Conservation (phyloP, 805 yeast genomes). For the Zygosaccharomyces gambellarensis region DNA sequence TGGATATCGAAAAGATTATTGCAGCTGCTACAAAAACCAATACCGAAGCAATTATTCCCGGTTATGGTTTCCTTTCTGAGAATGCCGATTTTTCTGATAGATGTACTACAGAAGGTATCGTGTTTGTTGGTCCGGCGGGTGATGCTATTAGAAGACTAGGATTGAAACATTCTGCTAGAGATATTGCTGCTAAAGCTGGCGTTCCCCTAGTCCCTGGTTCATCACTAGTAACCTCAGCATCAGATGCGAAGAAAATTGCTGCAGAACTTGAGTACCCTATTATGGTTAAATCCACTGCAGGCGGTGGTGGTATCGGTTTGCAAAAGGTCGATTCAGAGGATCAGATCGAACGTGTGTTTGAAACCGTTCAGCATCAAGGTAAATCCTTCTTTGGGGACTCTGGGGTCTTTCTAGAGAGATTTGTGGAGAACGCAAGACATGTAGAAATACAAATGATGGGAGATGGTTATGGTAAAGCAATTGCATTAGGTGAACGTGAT, state of each 20-base stretch:
- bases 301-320: constrained; percentile 98
- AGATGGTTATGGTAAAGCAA: constrained; percentile 89
- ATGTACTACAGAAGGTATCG: constrained; percentile 75
- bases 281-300: constrained; percentile 97
- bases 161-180: constrained; percentile 93
- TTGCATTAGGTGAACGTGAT: constrained; percentile 95
- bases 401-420: constrained; percentile 91
- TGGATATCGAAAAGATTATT: constrained; percentile 78
- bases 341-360: constrained; percentile 81
- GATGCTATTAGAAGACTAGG: constrained; percentile 89
- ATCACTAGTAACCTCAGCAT: constrained; percentile 63
- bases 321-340: constrained; percentile 82
- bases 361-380: constrained; percentile 92
- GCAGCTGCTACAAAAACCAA: constrained; percentile 77
- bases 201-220: constrained; percentile 99
- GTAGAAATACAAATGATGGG: constrained; percentile 96
- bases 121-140: constrained; percentile 95
- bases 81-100: constrained; percentile 94
- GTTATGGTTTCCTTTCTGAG: constrained; percentile 94
- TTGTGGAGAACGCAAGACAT: constrained; percentile 92
- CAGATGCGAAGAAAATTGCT: constrained; percentile 75
- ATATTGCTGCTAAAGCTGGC: constrained; percentile 82
- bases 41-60: constrained; percentile 96
- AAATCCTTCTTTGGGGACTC: constrained; percentile 88
- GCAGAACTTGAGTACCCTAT: constrained; percentile 76